These are phyloP conservation scores for Monosporascus cannonballus DNA, from an alignment of 2,329 filamentous ascomycete genomes.

Conservation along the genomic window DNA sequence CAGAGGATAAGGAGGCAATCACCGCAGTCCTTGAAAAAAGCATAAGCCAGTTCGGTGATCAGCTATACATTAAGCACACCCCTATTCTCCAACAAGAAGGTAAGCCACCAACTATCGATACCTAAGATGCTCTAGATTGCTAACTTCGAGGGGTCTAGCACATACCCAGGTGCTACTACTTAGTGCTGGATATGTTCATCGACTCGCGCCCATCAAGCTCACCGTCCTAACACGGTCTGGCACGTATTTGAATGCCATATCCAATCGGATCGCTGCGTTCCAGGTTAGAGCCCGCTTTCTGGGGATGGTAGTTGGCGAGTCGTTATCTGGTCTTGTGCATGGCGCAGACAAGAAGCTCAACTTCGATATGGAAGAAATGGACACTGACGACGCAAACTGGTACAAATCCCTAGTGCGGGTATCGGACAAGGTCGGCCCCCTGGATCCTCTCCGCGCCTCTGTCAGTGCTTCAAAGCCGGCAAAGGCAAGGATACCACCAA, in stretches of 20 bases:
- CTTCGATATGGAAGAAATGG: constrained; percentile 77
- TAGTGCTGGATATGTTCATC: constrained; percentile 67
- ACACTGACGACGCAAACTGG: constrained; percentile 65
- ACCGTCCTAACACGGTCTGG: constrained; percentile 65
- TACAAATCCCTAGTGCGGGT: constrained; percentile 62
- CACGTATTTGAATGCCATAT: constrained; percentile 70
- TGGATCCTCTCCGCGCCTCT: constrained; percentile 40
- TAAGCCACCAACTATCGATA: constrained; percentile 29
- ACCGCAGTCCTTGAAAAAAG: constrained; percentile 58
- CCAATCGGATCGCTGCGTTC: constrained; percentile 75
- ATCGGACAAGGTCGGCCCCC: constrained; percentile 56
- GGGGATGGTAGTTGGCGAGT: constrained; percentile 81
- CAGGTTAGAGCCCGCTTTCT: constrained; percentile 72
- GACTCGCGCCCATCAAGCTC: constrained; percentile 59
- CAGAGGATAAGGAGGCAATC: constrained; percentile 45
- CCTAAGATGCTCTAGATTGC: not conserved
- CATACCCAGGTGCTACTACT: constrained; percentile 76
- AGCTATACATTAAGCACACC: constrained; percentile 79
- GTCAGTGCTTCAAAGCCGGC: constrained; percentile 16
- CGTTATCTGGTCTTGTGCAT: constrained; percentile 56
- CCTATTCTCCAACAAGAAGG: constrained; percentile 86
- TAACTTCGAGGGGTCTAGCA: constrained; percentile 39
- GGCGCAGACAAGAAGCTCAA: constrained; percentile 68
- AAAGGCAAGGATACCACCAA: constrained; percentile 16
- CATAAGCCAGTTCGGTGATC: constrained; percentile 73